Evolutionary conservation across 1,284 basidiomycete species (phyloP).

Genomic region (Marasmius sp.): DNA sequence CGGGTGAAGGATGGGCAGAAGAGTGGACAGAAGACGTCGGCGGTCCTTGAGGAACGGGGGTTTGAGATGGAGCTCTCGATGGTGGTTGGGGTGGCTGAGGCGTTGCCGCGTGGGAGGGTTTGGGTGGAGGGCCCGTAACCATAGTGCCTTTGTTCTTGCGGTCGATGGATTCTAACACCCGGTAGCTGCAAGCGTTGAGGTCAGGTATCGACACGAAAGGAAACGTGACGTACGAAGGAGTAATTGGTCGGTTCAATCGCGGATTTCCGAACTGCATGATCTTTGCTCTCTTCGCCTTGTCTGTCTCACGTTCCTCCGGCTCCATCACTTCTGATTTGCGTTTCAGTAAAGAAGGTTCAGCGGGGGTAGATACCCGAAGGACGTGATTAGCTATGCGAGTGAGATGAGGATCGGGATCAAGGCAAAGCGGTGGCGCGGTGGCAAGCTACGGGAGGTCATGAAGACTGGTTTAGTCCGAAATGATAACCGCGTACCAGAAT

Average conservation of each 20-base stretch:
- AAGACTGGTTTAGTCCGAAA: background rate
- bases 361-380: constrained; percentile 65
- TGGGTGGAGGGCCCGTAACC: constrained; percentile 16
- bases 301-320: constrained; percentile 69
- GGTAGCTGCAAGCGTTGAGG: constrained; percentile 40
- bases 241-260: constrained; percentile 42
- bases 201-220: background rate
- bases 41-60: constrained; percentile 5
- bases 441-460: constrained; percentile 48
- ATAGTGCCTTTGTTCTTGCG: constrained; percentile 25
- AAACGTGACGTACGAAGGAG: constrained; percentile 42
- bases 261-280: constrained; percentile 78
- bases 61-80: constrained; percentile 9
- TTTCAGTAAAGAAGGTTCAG: constrained; percentile 68
- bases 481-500: constrained; percentile 53
- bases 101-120: background rate
- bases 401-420: constrained; percentile 73
- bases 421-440: constrained; percentile 69
- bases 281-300: constrained; percentile 67
- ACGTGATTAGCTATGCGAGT: constrained; percentile 72
- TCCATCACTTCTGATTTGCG: constrained; percentile 69
- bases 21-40: constrained; percentile 3
- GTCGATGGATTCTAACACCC: constrained; percentile 49
- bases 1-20: constrained; percentile 9
- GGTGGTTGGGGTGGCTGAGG: background rate